Base-by-base conservation (phyloP, 1,284 basidiomycete genomes). In the Mycosarcoma maydis region DNA sequence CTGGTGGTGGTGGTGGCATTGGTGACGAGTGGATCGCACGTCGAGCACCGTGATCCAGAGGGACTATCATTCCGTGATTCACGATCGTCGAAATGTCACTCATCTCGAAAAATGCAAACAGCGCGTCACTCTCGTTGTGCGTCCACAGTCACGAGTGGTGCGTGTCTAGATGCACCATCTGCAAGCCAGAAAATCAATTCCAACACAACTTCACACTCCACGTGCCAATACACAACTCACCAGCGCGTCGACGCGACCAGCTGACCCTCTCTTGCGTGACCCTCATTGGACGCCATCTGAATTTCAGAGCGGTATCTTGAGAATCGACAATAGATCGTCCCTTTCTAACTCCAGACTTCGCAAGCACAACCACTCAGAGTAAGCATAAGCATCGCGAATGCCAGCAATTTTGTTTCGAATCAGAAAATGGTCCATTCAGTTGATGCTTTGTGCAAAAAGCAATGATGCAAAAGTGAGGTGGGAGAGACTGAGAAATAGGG, bases 371-470 rank as follows among this genome's bases (percentile, higher is more conserved):
- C n/a, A n/a, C n/a, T n/a, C n/a, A n/a, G n/a, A n/a, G n/a, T n/a
- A n/a, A n/a, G n/a, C n/a, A n/a, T n/a, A n/a, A n/a, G n/a, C n/a
- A n/a, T n/a, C n/a, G n/a, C n/a, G n/a, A n/a, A n/a, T n/a, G n/a
- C n/a, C n/a, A n/a, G n/a, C n/a, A n/a, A n/a, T n/a, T n/a, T n/a
- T n/a, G n/a, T n/a, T n/a, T n/a, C n/a, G n/a, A n/a, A n/a, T n/a
- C n/a, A n/a, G n/a, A n/a, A 48, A 29, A 66, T 52, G 48, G 62
- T 66, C 56, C 62, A 60, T 66, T 66, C 62, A 48, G 30, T 49
- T 65, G 61, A 65, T 65, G 61, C 61, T 58, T 64, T 57, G 61
- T 65, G 61, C 61, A 58, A 62, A 51, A 26, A 29, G 22, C 39
- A 49, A 52, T 57, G 45, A 56, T 56, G 61, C 61, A 57, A 57